Base-by-base conservation (phyloP, 192 early-diverging fungal genomes). In the Helicostylum pulchrum region DNA sequence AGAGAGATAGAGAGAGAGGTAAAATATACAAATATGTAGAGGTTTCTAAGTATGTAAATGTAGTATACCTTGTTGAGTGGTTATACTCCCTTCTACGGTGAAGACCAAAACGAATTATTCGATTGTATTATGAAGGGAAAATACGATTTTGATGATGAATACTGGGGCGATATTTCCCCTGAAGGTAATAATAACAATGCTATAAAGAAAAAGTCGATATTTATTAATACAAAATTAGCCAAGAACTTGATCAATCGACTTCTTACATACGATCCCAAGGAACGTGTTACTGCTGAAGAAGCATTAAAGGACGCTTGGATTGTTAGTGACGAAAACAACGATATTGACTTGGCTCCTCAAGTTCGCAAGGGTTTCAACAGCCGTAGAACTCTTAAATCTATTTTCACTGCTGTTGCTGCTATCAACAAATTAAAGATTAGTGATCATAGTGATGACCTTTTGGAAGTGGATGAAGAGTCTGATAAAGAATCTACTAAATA, bases 251-350 rank as follows among this genome's bases (percentile, higher is more conserved):
- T 92, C 62, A 78, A 84, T 34, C 68, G 70, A 26, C 72, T 89
- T 14, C 68, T 92, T 45, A 75, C 80, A 32, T 75, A 89, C 17
- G 79, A 89, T 63, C 90, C 92, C 0, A 55, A 72, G 51, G 70
- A 76, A 30, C 93, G 95, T 50, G 72, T 92, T 65, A 93, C 93
- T 4, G 89, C 86, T 17, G 77, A 76, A 8, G 78, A 96, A 63
- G 94, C 94, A 2, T 74, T 96, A 36, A 34, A 74, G 11, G 92
- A 97, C 70, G 88, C 88, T 3, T 98, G 94, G 93, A 82, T 94
- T 50, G 81, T 80, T 15, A 82, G 76, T 44, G 73, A 78, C 9
- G 82, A 59, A 2, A 72, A 66, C 17, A 12, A n/a, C 2, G 21
- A 17, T 11, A 43, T 47, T 34, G 47, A 62, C 12, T 9, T 64